Evolutionary conservation across 2,329 filamentous ascomycete species (phyloP).

Genomic region (Diatrype stigma): DNA sequence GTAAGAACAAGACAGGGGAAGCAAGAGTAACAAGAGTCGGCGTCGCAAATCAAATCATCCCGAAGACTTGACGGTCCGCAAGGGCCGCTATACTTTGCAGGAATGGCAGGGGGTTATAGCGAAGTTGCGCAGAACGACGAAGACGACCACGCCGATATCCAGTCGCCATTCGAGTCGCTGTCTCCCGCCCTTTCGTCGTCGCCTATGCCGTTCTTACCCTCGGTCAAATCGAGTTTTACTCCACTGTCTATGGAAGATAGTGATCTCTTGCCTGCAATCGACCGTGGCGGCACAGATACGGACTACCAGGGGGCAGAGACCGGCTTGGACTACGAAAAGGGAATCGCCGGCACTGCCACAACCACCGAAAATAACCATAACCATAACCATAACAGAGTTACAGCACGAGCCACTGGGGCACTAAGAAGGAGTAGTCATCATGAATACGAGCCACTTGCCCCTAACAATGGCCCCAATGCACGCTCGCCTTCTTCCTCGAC

Average conservation of each 20-base stretch:
- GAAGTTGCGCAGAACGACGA: conserved; percentile 21
- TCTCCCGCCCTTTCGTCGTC: conserved; percentile 27
- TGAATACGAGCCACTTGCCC: conserved; percentile 28
- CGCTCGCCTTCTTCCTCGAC: conserved; percentile 17
- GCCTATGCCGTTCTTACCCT: conserved; percentile 26
- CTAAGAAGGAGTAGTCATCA: conserved; percentile 11
- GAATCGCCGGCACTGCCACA: conserved; percentile 13
- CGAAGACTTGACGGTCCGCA: neutral
- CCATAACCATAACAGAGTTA: neutral
- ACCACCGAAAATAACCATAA: conserved; percentile 1
- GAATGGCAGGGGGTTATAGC: conserved; percentile 20
- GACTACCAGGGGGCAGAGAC: conserved; percentile 1
- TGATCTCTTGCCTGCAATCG: conserved; percentile 15
- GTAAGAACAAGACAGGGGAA: no score
- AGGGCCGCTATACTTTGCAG: neutral
- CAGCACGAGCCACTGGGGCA: conserved; percentile 22
- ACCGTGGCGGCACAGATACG: conserved; percentile 1
- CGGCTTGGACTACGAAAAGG: conserved; percentile 10
- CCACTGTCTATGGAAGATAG: conserved; percentile 27
- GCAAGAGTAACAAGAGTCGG: no score
- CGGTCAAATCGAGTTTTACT: conserved; percentile 24
- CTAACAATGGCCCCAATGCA: conserved; percentile 21
- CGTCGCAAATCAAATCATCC: neutral
- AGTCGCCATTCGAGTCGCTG: conserved; percentile 19
- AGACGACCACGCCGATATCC: conserved; percentile 19